Evolutionary conservation across 495 filamentous ascomycete species (phyloP).

Genomic region (Penicillium arizonense): DNA sequence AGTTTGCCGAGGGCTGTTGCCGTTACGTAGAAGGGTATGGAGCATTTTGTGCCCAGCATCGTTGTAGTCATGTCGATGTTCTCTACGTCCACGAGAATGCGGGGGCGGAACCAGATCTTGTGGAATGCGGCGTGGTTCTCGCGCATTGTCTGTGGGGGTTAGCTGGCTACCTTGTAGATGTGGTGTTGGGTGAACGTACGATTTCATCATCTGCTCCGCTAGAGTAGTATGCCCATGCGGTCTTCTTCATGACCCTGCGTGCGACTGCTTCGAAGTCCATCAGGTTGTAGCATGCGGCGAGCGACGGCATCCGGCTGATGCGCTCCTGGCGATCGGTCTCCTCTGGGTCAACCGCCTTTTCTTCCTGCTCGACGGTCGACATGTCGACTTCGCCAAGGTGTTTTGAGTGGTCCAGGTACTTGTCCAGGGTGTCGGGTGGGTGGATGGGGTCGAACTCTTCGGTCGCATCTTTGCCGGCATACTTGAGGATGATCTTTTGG

Average conservation of each 20-base stretch:
- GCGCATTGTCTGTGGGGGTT: constrained; percentile 71
- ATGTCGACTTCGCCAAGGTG: constrained; percentile 93
- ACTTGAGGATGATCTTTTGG: constrained; percentile 77
- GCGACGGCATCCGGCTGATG: constrained; percentile 72
- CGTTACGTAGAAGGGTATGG: constrained; percentile 88
- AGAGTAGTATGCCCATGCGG: constrained; percentile 95
- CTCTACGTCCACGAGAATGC: constrained; percentile 81
- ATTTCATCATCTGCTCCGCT: constrained; percentile 97
- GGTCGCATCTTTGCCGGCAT: constrained; percentile 82
- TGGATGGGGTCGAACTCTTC: constrained; percentile 92
- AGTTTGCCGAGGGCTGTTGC: constrained; percentile 92
- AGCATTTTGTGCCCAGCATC: constrained; percentile 83
- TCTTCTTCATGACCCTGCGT: constrained; percentile 84
- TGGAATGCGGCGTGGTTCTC: constrained; percentile 97
- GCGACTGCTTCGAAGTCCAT: constrained; percentile 95
- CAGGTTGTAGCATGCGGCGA: constrained; percentile 91
- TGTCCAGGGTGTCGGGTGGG: constrained; percentile 73
- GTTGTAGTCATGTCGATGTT: constrained; percentile 81
- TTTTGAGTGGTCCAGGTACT: constrained; percentile 80
- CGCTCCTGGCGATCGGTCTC: constrained; percentile 74
- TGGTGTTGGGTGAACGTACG: constrained; percentile 47
- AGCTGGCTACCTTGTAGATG: background rate
- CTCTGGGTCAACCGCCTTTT: constrained; percentile 69
- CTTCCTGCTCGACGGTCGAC: constrained; percentile 72
- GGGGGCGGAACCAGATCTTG: constrained; percentile 95